phyloP scores from a whole-genome alignment of 148 eudicot species.

The Arctostaphylos glauca region DNA sequence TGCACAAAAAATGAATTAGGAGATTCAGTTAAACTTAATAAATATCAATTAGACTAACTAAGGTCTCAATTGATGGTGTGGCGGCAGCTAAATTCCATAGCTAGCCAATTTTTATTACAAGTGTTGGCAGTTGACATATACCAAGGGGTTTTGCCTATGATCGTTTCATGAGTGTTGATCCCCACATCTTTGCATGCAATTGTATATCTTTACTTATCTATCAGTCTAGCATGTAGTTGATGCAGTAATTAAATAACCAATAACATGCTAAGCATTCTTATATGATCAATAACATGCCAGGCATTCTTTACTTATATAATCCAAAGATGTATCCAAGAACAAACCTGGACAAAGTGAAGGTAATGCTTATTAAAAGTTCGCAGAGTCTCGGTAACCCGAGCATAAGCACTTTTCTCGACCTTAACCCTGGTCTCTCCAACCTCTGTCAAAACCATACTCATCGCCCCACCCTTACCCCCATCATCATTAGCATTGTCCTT shows the following conservation, averaged over 20 bases:
- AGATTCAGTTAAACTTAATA: neutral
- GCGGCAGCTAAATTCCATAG: neutral
- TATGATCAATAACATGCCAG: neutral
- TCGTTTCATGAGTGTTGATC: neutral
- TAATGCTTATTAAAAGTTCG: constrained; percentile 56
- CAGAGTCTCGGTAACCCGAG: constrained; percentile 53
- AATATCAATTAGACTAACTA: neutral
- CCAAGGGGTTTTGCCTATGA: constrained; percentile 40
- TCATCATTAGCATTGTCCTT: neutral
- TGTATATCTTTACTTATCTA: neutral
- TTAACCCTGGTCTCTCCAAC: constrained; percentile 11
- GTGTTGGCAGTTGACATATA: constrained; percentile 44
- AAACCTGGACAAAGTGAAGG: constrained; percentile 75
- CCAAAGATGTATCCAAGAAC: neutral
- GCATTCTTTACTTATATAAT: neutral
- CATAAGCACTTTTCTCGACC: constrained; percentile 39
- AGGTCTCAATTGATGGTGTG: neutral
- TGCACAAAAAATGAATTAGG: no score
- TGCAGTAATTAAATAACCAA: neutral
- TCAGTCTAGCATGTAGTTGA: neutral
- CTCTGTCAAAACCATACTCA: constrained; percentile 25
- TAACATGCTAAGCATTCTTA: neutral
- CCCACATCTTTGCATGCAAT: neutral
- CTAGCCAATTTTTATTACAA: neutral
- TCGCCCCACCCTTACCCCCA: constrained; percentile 19